Evolutionary conservation across 441 rosid genomes (phyloP).

Genomic region (Aquilaria agallochum): DNA sequence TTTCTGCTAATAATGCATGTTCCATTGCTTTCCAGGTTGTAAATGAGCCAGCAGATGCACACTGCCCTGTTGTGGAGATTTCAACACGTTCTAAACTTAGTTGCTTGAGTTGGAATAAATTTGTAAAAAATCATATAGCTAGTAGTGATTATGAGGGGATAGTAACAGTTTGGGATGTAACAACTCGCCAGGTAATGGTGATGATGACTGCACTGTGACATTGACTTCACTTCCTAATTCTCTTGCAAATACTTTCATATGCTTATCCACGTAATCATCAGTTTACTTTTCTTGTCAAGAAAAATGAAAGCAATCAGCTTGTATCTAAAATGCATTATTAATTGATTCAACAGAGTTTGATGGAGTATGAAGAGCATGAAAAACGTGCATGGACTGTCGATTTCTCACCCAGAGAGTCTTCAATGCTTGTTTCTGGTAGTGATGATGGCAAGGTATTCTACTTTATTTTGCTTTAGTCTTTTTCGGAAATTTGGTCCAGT

Average conservation of each 20-base stretch:
- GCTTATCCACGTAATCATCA: not conserved
- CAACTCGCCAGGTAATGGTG: constrained; percentile 79
- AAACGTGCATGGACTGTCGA: constrained; percentile 99
- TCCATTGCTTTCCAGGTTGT: constrained; percentile 61
- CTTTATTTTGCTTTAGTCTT: too few species aligned
- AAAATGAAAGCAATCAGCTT: not conserved
- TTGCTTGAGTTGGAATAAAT: constrained; percentile 99
- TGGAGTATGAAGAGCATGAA: constrained; percentile 99
- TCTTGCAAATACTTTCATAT: not conserved
- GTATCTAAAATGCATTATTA: constrained; percentile 1
- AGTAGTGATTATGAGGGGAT: constrained; percentile 99
- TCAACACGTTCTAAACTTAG: constrained; percentile 97
- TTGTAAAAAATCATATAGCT: constrained; percentile 87
- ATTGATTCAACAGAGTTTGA: constrained; percentile 53
- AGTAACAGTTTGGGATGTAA: constrained; percentile 98
- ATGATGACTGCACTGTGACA: not conserved
- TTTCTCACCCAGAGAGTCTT: constrained; percentile 91
- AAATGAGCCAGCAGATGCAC: constrained; percentile 71
- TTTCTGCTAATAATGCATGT: constrained; percentile 8
- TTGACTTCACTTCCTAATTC: too few species aligned
- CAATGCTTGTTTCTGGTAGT: constrained; percentile 97
- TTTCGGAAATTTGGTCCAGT: too few species aligned
- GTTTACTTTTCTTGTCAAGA: not conserved
- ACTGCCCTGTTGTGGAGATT: constrained; percentile 96
- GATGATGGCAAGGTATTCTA: constrained; percentile 78